These are phyloP conservation scores for Apiospora pterosperma DNA, from an alignment of 2,329 filamentous ascomycete genomes.

Conservation along the genomic window DNA sequence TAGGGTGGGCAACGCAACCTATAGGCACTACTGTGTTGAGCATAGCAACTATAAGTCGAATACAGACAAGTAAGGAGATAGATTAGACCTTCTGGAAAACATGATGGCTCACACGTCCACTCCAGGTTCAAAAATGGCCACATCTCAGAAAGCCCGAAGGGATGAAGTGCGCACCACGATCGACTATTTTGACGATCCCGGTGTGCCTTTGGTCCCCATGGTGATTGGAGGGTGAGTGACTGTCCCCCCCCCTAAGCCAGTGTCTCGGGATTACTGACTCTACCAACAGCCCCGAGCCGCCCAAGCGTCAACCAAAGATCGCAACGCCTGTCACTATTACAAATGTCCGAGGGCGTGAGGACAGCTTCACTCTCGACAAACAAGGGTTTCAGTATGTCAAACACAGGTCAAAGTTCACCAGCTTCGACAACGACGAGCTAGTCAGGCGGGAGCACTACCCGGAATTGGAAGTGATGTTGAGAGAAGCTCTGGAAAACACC, in stretches of 20 bases:
- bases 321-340: not conserved
- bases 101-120: not conserved
- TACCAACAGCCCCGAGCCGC: not conserved
- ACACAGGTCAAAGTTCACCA: not conserved
- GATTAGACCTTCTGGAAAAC: not conserved
- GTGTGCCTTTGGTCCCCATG: conserved; percentile 1
- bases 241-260: not conserved
- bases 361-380: not conserved
- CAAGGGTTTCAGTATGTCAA: conserved; percentile 1
- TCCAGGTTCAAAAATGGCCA: not conserved
- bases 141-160: not conserved
- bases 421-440: not conserved
- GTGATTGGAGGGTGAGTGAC: not conserved
- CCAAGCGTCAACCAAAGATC: conserved; percentile 1
- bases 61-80: not conserved
- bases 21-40: not conserved
- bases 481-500: not conserved
- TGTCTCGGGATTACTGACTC: not conserved
- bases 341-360: not conserved
- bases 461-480: not conserved
- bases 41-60: not conserved
- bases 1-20: not conserved
- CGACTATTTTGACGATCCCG: conserved; percentile 3
- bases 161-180: not conserved
- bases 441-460: conserved; percentile 1